Conservation (phyloP, 345 rosid genomes). For the Gossypium ekmanianum region DNA sequence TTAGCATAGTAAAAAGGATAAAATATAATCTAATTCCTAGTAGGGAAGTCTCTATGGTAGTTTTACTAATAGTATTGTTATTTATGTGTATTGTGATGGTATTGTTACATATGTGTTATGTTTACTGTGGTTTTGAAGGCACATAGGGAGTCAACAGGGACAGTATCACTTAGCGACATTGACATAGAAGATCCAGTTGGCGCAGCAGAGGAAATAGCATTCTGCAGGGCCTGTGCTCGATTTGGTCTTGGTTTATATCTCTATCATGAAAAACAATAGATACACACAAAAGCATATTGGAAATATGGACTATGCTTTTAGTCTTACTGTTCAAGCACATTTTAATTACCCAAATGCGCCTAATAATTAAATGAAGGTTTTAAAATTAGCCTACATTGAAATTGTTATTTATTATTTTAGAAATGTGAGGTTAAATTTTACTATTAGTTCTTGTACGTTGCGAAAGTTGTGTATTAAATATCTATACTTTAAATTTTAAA, state of each 20-base stretch:
- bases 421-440: neutral
- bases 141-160: slow-evolving; percentile 90
- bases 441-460: no score
- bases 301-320: neutral
- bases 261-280: slow-evolving; percentile 53
- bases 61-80: no score
- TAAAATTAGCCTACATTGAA: neutral
- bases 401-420: neutral
- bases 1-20: no score
- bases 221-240: slow-evolving; percentile 93
- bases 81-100: neutral
- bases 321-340: neutral
- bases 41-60: no score
- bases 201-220: slow-evolving; percentile 95
- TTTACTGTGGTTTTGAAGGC: slow-evolving; percentile 46
- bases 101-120: neutral
- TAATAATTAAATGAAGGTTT: neutral
- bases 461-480: no score
- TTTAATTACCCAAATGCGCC: neutral
- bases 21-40: no score
- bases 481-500: no score
- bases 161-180: slow-evolving; percentile 46
- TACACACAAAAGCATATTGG: neutral
- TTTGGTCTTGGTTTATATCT: slow-evolving; percentile 95
- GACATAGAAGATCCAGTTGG: slow-evolving; percentile 63